Evolutionary conservation across 352 stramenopile genomes (phyloP), one percentile per base, ranked within the genome.

Genomic region (Phytophthora megakarya): DNA sequence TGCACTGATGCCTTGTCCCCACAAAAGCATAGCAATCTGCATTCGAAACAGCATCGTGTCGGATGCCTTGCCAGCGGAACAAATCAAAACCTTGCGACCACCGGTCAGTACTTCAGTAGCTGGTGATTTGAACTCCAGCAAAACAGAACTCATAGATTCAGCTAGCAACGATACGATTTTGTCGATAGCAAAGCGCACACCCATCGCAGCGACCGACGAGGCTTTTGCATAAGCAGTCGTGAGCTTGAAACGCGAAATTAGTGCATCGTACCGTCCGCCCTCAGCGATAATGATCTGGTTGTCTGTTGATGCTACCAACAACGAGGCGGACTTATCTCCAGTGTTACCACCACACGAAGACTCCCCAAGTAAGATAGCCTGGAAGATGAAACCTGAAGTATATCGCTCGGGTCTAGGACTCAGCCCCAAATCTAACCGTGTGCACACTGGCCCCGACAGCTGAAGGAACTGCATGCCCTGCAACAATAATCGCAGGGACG

Each of bases 161-260:
- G 82, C 72, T 0, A 92, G 73, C 21, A 86, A 84, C 7, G 84
- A 86, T 8, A 93, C 84, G 38, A 96, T 94, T 61, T 92, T 93
- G 58, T 96, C 86, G 15, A 96, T 75, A 19, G 84, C 89, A 65
- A 96, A 94, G 33, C 88, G 84, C 48, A 96, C 83, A 33, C 86
- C 86, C 75, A 96, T 92, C 0, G 88, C 88, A 30, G 83, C 84
- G 7, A 92, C 83, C 8, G 76, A 70, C 3, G 79, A 86, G 3
- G 79, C 65, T 62, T 94, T 93, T 10, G 88, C 71, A 49, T 90
- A 90, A 8, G 86, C 86, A 0, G 77, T 86, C 5, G 88, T 89
- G 16, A 95, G 72, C n/a, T 92, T 89, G 65, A 95, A 96, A 0
- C 85, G 83, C 3, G 84, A 86, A n/a, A 96, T 61, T 25, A 96